phyloP scores from a whole-genome alignment of 2,329 filamentous ascomycete genomes.

The Penicillium hordei region DNA sequence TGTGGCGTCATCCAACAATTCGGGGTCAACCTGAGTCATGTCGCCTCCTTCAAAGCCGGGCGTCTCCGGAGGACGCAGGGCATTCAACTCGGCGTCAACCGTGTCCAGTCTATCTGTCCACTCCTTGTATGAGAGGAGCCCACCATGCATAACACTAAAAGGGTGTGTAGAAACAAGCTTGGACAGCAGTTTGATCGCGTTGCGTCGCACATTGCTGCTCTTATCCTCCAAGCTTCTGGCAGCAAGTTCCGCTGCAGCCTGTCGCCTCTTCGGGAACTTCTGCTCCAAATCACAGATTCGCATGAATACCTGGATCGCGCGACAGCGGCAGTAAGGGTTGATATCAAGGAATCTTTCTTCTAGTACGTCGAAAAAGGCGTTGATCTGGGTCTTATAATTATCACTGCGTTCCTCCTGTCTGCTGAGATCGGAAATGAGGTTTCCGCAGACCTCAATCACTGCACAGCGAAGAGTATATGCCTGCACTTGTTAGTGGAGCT shows the following conservation, averaged over 20 bases:
- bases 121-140: slow-evolving; percentile 77
- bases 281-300: slow-evolving; percentile 92
- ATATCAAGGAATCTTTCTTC: slow-evolving; percentile 95
- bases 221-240: slow-evolving; percentile 92
- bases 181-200: slow-evolving; percentile 88
- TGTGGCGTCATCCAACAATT: slow-evolving; percentile 84
- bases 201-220: slow-evolving; percentile 93
- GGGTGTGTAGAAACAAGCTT: slow-evolving; percentile 91
- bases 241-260: slow-evolving; percentile 82
- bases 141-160: slow-evolving; percentile 87
- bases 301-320: slow-evolving; percentile 89
- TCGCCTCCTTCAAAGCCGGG: slow-evolving; percentile 69
- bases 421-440: slow-evolving; percentile 86
- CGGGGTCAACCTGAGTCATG: slow-evolving; percentile 71
- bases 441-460: slow-evolving; percentile 94
- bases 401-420: slow-evolving; percentile 88
- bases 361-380: slow-evolving; percentile 93
- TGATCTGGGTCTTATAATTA: slow-evolving; percentile 91
- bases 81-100: slow-evolving; percentile 78
- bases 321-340: slow-evolving; percentile 92
- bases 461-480: slow-evolving; percentile 92
- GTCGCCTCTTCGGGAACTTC: slow-evolving; percentile 89
- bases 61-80: slow-evolving; percentile 71
- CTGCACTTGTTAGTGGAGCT: slow-evolving; percentile 40
- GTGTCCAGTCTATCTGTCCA: slow-evolving; percentile 81